These are phyloP conservation scores for Pelargonium nanum DNA, from an alignment of 345 rosid species.

Conservation along the genomic window DNA sequence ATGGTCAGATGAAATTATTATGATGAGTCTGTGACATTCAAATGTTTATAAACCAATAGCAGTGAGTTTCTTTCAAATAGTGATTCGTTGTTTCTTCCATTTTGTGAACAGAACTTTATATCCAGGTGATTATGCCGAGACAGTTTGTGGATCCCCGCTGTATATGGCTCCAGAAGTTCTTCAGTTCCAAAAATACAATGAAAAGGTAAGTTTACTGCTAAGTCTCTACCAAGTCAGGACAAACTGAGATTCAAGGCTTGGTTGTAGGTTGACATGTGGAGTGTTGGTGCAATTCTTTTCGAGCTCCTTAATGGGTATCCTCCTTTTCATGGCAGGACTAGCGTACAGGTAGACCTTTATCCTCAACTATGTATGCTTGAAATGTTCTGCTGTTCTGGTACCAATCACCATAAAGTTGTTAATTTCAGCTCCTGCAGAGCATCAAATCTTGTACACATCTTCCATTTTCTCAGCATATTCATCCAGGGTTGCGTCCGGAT, in stretches of 20 bases:
- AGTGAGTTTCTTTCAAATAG: too few relatives aligned
- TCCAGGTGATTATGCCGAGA: slow-evolving; percentile 38
- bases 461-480: slow-evolving; percentile 46
- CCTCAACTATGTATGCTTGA: slow-evolving; percentile 1
- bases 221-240: background rate
- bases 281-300: slow-evolving; percentile 59
- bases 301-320: slow-evolving; percentile 64
- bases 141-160: slow-evolving; percentile 55
- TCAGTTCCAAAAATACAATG: slow-evolving; percentile 53
- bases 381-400: background rate
- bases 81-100: background rate
- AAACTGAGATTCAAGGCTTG: slow-evolving; percentile 3
- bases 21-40: background rate
- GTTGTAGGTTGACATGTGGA: slow-evolving; percentile 65
- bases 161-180: slow-evolving; percentile 82
- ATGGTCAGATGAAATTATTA: background rate
- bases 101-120: slow-evolving; percentile 25
- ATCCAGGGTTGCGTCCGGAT: slow-evolving; percentile 39
- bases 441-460: slow-evolving; percentile 28
- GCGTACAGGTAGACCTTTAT: slow-evolving; percentile 43
- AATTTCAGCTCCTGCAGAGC: slow-evolving; percentile 17
- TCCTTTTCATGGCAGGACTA: slow-evolving; percentile 45
- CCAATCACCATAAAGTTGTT: slow-evolving; percentile 2
- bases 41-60: background rate
- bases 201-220: slow-evolving; percentile 27